These are phyloP conservation scores for Sideroxylon spinosum DNA, from an alignment of 179 eudicot genomes.

Conservation along the genomic window DNA sequence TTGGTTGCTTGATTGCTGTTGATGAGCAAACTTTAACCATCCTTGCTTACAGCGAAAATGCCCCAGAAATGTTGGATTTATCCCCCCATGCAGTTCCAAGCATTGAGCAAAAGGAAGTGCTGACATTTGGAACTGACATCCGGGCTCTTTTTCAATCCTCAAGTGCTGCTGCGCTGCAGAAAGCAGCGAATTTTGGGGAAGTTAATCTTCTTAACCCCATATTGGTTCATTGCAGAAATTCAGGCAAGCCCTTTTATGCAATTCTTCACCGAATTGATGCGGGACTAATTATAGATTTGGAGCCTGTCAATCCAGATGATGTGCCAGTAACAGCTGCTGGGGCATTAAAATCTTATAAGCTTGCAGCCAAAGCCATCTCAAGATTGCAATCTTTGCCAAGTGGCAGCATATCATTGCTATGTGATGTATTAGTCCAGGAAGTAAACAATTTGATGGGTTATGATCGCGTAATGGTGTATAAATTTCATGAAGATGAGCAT, in stretches of 20 bases:
- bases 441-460: slow-evolving; percentile 75
- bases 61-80: slow-evolving; percentile 77
- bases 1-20: slow-evolving; percentile 80
- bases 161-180: slow-evolving; percentile 62
- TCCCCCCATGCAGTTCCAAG: slow-evolving; percentile 63
- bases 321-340: slow-evolving; percentile 66
- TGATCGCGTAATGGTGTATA: slow-evolving; percentile 89
- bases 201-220: slow-evolving; percentile 75
- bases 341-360: slow-evolving; percentile 73
- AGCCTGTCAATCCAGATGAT: slow-evolving; percentile 64
- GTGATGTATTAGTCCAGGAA: slow-evolving; percentile 71
- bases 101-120: slow-evolving; percentile 59
- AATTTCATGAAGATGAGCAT: slow-evolving; percentile 91
- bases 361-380: slow-evolving; percentile 76
- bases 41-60: slow-evolving; percentile 81
- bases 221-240: slow-evolving; percentile 53
- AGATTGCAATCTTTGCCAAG: slow-evolving; percentile 63
- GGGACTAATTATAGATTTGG: slow-evolving; percentile 78
- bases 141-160: slow-evolving; percentile 56
- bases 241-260: slow-evolving; percentile 73
- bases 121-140: slow-evolving; percentile 68
- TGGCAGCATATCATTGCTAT: slow-evolving; percentile 51
- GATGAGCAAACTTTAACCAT: slow-evolving; percentile 52
- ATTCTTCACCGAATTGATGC: slow-evolving; percentile 73
- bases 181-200: slow-evolving; percentile 57